Percentiles rank a stretch among this genome's conserved stretches.
Conservation (phyloP, 1,139 yeast species). For the Scheffersomyces quercinus region DNA sequence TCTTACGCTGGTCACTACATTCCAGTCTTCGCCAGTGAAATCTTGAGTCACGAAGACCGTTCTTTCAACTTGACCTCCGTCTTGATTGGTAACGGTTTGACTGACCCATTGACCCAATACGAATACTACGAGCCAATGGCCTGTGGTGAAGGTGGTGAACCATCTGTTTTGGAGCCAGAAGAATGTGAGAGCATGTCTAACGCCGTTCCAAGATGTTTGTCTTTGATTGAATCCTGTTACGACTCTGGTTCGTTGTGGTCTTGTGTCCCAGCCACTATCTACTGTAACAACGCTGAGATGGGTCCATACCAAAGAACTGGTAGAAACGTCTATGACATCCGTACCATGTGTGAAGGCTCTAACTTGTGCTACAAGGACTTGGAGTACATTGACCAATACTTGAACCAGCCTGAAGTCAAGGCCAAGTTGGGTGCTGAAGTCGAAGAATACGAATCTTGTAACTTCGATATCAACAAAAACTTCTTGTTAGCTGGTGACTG, state of each 20-base stretch:
- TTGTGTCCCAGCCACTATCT: constrained; percentile 90
- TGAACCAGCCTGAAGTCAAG: constrained; percentile 69
- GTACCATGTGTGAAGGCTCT: constrained; percentile 76
- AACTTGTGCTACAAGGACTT: constrained; percentile 74
- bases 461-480: constrained; percentile 78
- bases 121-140: constrained; percentile 96
- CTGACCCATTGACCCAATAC: constrained; percentile 89
- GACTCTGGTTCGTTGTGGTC: constrained; percentile 76
- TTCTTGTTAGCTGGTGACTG: constrained; percentile 87
- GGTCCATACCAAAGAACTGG: constrained; percentile 91
- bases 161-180: constrained; percentile 74
- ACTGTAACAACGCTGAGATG: constrained; percentile 85
- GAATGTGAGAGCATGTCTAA: constrained; percentile 77
- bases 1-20: constrained; percentile 99
- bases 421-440: constrained; percentile 92
- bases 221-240: constrained; percentile 81
- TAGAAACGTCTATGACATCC: constrained; percentile 88
- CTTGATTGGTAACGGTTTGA: constrained; percentile 92
- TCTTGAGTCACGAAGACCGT: constrained; percentile 73
- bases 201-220: constrained; percentile 77
- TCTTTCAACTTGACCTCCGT: constrained; percentile 84
- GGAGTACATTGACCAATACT: constrained; percentile 64
- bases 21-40: constrained; percentile 89
- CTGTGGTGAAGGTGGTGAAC: constrained; percentile 90
- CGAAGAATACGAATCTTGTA: constrained; percentile 79